These are phyloP conservation scores for Leccinum ochraceum DNA, from an alignment of 768 basidiomycete species.

Conservation along the genomic window DNA sequence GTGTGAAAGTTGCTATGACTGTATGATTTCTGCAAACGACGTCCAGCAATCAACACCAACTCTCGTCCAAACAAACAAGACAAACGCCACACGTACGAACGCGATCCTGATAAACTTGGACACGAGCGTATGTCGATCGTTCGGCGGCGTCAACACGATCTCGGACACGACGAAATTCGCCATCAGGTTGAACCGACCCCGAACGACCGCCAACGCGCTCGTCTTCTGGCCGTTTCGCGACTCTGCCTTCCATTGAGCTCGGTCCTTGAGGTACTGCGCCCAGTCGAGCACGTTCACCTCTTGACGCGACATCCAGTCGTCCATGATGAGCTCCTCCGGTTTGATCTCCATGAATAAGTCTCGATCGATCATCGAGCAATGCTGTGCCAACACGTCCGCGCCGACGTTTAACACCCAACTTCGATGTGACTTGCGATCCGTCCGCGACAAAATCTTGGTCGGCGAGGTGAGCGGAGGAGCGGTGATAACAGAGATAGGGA, in stretches of 20 bases:
- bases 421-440: conserved; percentile 51
- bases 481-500: neutral
- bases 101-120: conserved; percentile 59
- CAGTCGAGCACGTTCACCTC: conserved; percentile 78
- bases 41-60: neutral
- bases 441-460: conserved; percentile 37
- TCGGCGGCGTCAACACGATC: conserved; percentile 70
- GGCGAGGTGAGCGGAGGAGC: conserved; percentile 25
- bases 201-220: conserved; percentile 69
- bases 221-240: conserved; percentile 58
- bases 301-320: conserved; percentile 64
- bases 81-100: conserved; percentile 54
- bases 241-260: conserved; percentile 67
- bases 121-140: conserved; percentile 49
- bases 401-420: conserved; percentile 72
- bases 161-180: conserved; percentile 81
- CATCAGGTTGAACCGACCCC: conserved; percentile 84
- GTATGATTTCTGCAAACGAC: conserved; percentile 69
- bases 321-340: conserved; percentile 84
- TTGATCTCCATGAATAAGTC: conserved; percentile 83
- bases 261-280: conserved; percentile 77
- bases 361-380: conserved; percentile 86
- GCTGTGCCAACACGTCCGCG: conserved; percentile 65
- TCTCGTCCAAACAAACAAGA: neutral
- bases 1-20: conserved; percentile 75